Evolutionary conservation across 345 rosid genomes (phyloP).

Genomic region (Hibiscus tridactylites): DNA sequence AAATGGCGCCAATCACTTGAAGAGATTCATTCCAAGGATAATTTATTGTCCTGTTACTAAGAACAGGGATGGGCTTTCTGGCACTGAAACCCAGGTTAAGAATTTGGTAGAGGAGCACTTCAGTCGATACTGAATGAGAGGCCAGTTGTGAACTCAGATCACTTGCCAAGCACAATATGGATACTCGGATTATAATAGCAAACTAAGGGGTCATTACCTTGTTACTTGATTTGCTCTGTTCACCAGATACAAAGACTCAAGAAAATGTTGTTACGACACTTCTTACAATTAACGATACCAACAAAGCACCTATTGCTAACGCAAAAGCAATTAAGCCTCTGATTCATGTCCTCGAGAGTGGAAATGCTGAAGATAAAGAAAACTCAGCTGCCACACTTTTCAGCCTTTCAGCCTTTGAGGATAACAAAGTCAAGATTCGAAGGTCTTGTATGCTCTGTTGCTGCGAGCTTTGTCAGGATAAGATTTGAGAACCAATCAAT

Average conservation of each 20-base stretch:
- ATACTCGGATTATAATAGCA: slow-evolving; percentile 73
- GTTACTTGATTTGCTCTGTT: slow-evolving; percentile 53
- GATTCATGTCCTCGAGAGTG: slow-evolving; percentile 70
- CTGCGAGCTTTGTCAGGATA: slow-evolving; percentile 9
- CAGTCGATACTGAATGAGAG: slow-evolving; percentile 49
- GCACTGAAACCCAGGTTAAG: slow-evolving; percentile 55
- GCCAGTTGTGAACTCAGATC: slow-evolving; percentile 51
- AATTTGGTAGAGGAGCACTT: slow-evolving; percentile 58
- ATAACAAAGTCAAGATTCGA: too few relatives aligned
- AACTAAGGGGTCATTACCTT: slow-evolving; percentile 57
- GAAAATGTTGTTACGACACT: slow-evolving; percentile 85
- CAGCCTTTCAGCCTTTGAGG: too few relatives aligned
- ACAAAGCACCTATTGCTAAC: slow-evolving; percentile 60
- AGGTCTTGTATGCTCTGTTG: neutral
- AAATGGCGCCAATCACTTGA: slow-evolving; percentile 69
- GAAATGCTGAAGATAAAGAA: slow-evolving; percentile 16
- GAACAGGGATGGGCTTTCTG: slow-evolving; percentile 67
- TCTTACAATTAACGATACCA: slow-evolving; percentile 79
- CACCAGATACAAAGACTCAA: slow-evolving; percentile 52
- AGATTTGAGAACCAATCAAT: slow-evolving; percentile 3
- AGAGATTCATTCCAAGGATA: slow-evolving; percentile 61
- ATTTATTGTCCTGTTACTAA: slow-evolving; percentile 54
- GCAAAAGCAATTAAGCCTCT: slow-evolving; percentile 73
- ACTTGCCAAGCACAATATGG: slow-evolving; percentile 73
- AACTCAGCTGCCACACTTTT: too few relatives aligned